A percentile compares a stretch with the other conserved stretches of the same genome.
These are phyloP conservation scores for Asterophora parasitica DNA, from an alignment of 768 basidiomycete species.

Conservation along the genomic window DNA sequence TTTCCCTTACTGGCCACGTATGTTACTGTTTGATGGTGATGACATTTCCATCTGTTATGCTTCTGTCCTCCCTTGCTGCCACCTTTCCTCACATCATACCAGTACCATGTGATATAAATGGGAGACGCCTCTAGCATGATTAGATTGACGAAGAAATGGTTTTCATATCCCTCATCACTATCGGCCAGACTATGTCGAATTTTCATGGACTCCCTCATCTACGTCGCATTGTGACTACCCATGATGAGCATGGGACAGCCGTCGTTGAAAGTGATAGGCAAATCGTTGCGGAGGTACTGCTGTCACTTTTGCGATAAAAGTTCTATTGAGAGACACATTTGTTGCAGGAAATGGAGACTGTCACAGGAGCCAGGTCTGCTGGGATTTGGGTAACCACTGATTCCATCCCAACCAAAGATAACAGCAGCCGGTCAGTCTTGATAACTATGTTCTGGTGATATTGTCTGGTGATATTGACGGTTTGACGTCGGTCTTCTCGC, in stretches of 20 bases:
- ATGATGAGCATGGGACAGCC: conserved; percentile 38
- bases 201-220: conserved; percentile 29
- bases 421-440: conserved; percentile 36
- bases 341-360: conserved; percentile 28
- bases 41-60: background rate
- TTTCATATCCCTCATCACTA: conserved; percentile 1
- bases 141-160: no score
- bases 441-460: no score
- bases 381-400: conserved; percentile 47
- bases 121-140: background rate
- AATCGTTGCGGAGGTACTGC: conserved; percentile 25
- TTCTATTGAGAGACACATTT: background rate
- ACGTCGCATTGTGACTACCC: conserved; percentile 49
- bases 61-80: background rate
- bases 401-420: conserved; percentile 49
- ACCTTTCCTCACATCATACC: background rate
- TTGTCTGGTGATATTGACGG: background rate
- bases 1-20: conserved; percentile 2
- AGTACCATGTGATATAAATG: conserved; percentile 12
- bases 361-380: conserved; percentile 31
- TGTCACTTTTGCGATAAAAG: background rate
- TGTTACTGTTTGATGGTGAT: background rate
- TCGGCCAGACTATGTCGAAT: conserved; percentile 22
- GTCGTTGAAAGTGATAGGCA: conserved; percentile 33
- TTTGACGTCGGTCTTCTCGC: conserved; percentile 4